These are phyloP conservation scores for Neurospora sp. DNA, from an alignment of 495 filamentous ascomycete genomes.

Conservation along the genomic window DNA sequence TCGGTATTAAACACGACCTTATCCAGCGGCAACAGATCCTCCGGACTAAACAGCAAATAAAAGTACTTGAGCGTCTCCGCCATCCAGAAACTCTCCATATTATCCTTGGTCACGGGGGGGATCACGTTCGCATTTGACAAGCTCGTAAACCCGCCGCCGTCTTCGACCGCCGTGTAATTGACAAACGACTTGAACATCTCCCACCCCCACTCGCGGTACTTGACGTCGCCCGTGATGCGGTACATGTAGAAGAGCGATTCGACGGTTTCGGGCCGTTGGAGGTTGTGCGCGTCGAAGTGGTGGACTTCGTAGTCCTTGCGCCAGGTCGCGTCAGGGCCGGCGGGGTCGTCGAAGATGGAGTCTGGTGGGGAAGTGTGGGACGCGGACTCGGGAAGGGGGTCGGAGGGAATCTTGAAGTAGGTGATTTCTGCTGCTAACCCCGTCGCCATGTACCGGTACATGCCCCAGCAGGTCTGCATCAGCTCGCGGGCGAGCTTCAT, in stretches of 20 bases:
- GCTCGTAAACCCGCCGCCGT: constrained; percentile 73
- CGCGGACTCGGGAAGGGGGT: constrained; percentile 46
- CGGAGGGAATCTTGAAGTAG: constrained; percentile 66
- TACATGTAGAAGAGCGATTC: constrained; percentile 98
- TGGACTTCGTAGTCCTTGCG: constrained; percentile 70
- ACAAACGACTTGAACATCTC: constrained; percentile 93
- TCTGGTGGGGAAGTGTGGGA: constrained; percentile 31
- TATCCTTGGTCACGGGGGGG: constrained; percentile 57
- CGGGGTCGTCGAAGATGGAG: constrained; percentile 28
- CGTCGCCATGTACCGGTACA: constrained; percentile 79
- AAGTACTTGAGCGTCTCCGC: constrained; percentile 98
- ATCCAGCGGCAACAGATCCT: constrained; percentile 73
- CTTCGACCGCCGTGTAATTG: constrained; percentile 65
- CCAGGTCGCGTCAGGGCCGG: constrained; percentile 41
- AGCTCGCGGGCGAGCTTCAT: constrained; percentile 78
- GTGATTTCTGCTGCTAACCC: constrained; percentile 89
- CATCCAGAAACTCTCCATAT: constrained; percentile 96
- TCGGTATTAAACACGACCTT: constrained; percentile 91
- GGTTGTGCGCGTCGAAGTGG: constrained; percentile 68
- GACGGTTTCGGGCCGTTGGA: constrained; percentile 93
- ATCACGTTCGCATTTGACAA: constrained; percentile 63
- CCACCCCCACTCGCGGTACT: constrained; percentile 96
- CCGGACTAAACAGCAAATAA: constrained; percentile 83
- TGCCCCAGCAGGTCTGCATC: constrained; percentile 96
- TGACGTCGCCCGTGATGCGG: constrained; percentile 86